Conservation (phyloP, 306 rosid species). For the Dalbergia cultrata region DNA sequence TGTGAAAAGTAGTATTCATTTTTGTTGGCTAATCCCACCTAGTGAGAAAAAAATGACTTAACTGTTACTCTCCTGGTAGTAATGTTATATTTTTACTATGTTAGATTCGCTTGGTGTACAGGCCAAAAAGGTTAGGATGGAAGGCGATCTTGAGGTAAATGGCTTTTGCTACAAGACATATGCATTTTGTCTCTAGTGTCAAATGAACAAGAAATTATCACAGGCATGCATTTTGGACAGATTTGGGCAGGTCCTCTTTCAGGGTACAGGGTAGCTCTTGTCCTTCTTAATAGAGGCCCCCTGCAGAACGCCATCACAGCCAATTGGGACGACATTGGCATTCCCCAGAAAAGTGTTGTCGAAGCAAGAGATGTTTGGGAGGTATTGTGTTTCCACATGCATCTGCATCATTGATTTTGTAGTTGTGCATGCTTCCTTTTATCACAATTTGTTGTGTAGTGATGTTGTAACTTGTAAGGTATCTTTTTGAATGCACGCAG, state of each 20-base stretch:
- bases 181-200: background rate
- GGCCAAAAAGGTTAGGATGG: conserved; percentile 88
- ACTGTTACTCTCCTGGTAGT: background rate
- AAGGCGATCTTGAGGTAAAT: conserved; percentile 85
- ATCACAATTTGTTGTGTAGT: background rate
- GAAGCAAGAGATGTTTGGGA: conserved; percentile 93
- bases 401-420: background rate
- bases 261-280: conserved; percentile 69
- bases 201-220: conserved; percentile 9
- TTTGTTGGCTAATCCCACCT: background rate
- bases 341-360: conserved; percentile 66
- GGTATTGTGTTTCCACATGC: conserved; percentile 51
- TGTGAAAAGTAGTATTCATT: no score
- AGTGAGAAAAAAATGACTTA: background rate
- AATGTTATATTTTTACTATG: background rate
- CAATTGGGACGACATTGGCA: conserved; percentile 88
- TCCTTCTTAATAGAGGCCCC: conserved; percentile 76
- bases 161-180: background rate
- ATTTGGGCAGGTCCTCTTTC: conserved; percentile 97
- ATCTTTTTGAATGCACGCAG: conserved; percentile 59
- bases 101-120: conserved; percentile 88
- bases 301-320: conserved; percentile 54
- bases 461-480: background rate
- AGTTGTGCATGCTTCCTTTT: background rate
- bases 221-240: conserved; percentile 50